Base-by-base conservation (phyloP, 2,329 filamentous ascomycete species). In the Apiospora saccharicola region DNA sequence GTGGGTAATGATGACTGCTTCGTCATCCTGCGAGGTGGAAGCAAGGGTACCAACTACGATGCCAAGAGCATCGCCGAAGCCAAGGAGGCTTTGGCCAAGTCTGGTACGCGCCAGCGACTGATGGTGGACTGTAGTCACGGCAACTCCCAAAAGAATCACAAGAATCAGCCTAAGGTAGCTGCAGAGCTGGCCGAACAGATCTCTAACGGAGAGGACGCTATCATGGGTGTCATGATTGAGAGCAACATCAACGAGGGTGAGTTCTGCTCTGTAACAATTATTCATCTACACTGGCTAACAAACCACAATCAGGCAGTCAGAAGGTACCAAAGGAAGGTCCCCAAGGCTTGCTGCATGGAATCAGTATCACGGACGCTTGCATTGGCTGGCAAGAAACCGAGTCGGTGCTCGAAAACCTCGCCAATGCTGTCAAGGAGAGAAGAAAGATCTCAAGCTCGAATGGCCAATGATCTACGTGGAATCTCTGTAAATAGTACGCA, bases 81-180 rank as follows among this genome's bases (percentile, higher is more conserved):
- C 30, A 97, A 97, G 85, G 90, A 89, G 68, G 91, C 93, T 70
- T 86, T 99, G 47, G 86, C 85, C 74, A 93, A 94, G 82, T 92
- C 94, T 79, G 92, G 92, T 30, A 86, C 96, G 74, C 88, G 88
- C 72, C 88, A 94, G 75, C 89, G 94, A 75, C 87, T 99, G 79
- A 99, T 99, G 96, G 92, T 99, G 43, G 96, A 99, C 85, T 99
- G 96, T 89, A 96, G 93, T 82, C 96, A 99, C 82, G 96, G 96
- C 75, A 98, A 98, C 87, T 97, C 94, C 67, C 86, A 92, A 81
- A 99, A 99, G 89, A 91, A 98, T 84, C 96, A 98, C 88, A 95
- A 91, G 86, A 99, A 98, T 84, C 96, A 99, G 85, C 95, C 95
- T 76, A 95, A 96, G 88, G 96, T 99, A 26, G 95, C 95, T 4